Percentiles rank a stretch among this genome's conserved stretches.
These are phyloP conservation scores for Groenewaldozyma tartarivorans DNA, from an alignment of 805 yeast genomes.

Conservation along the genomic window DNA sequence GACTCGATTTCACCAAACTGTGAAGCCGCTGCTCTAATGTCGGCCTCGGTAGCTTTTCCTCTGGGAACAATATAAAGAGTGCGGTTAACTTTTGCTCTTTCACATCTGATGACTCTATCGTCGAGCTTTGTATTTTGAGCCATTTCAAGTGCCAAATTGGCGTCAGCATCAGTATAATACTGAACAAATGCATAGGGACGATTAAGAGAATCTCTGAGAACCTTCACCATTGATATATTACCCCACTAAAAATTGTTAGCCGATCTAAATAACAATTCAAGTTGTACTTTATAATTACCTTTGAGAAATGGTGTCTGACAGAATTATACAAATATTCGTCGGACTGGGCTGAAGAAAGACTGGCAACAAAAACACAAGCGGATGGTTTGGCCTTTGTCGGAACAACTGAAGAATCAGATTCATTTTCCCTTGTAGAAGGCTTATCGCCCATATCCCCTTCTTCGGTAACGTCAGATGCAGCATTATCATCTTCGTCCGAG, in stretches of 20 bases:
- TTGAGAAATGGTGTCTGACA: constrained; percentile 56
- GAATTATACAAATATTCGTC: constrained; percentile 68
- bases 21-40: constrained; percentile 33
- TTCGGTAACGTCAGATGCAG: not conserved
- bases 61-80: constrained; percentile 52
- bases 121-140: constrained; percentile 64
- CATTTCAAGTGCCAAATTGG: constrained; percentile 51
- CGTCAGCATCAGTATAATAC: constrained; percentile 61
- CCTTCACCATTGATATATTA: constrained; percentile 61
- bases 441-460: not conserved
- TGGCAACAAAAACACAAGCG: constrained; percentile 14
- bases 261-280: no score
- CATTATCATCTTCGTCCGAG: not conserved
- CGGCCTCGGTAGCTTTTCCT: constrained; percentile 9
- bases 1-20: constrained; percentile 73
- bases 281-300: constrained; percentile 21
- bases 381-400: constrained; percentile 5
- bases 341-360: constrained; percentile 51
- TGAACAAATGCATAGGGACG: constrained; percentile 93
- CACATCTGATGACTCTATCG: constrained; percentile 76
- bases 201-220: constrained; percentile 67
- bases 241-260: constrained; percentile 59
- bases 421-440: not conserved
- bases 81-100: constrained; percentile 84
- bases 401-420: not conserved